Conservation (phyloP, 108 stramenopile genomes). For the Nitzschia sp. region DNA sequence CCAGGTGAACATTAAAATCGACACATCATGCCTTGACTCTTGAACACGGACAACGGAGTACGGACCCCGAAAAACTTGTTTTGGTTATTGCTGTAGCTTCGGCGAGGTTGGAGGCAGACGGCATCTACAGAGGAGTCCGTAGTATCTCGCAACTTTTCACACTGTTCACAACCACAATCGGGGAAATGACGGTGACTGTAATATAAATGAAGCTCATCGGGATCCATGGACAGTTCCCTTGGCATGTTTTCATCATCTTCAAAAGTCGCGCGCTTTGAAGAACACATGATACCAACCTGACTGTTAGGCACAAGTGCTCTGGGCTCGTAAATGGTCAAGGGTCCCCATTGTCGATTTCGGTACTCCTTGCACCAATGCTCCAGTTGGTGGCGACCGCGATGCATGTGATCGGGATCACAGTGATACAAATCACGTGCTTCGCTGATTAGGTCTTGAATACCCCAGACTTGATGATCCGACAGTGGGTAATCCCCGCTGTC, state of each 20-base stretch:
- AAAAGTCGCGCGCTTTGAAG: not conserved
- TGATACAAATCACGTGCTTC: slow-evolving; percentile 22
- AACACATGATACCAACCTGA: not conserved
- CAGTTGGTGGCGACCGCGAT: slow-evolving; percentile 13
- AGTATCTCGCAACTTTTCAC: not conserved
- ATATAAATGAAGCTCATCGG: slow-evolving; percentile 5
- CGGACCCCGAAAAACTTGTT: not conserved
- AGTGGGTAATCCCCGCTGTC: slow-evolving; percentile 16
- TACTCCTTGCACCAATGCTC: slow-evolving; percentile 14
- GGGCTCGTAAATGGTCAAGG: slow-evolving; percentile 21
- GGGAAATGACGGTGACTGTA: slow-evolving; percentile 20
- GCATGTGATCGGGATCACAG: slow-evolving; percentile 20
- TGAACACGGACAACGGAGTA: not conserved
- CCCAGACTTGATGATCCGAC: slow-evolving; percentile 26
- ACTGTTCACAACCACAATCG: slow-evolving; percentile 10
- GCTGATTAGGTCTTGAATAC: slow-evolving; percentile 22
- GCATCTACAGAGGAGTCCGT: not conserved
- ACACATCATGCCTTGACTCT: not conserved
- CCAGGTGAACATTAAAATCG: too few relatives aligned
- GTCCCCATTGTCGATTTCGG: slow-evolving; percentile 17
- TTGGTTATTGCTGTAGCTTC: not conserved
- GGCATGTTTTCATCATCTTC: too few relatives aligned
- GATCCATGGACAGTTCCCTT: not conserved
- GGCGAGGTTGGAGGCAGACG: not conserved
- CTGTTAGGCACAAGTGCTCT: not conserved